A percentile compares a stretch with the other conserved stretches of the same genome.
Evolutionary conservation across 768 basidiomycete species (phyloP).

Genomic region (Lactarius deliciosus): DNA sequence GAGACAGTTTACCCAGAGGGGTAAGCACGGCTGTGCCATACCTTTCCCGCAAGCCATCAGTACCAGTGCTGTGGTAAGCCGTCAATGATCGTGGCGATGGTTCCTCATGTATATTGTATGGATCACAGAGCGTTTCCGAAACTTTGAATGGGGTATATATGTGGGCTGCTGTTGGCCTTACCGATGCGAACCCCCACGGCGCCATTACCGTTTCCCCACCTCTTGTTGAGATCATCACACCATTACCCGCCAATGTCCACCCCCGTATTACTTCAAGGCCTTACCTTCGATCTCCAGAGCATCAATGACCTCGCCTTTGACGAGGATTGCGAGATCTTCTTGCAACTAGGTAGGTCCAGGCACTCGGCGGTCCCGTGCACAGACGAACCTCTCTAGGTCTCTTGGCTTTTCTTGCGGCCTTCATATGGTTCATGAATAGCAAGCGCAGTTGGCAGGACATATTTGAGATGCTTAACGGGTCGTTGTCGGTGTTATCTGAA

Average conservation of each 20-base stretch:
- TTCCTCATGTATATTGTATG: conserved; percentile 5
- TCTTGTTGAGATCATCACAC: not conserved
- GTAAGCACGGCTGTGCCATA: conserved; percentile 6
- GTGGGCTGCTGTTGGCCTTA: conserved; percentile 5
- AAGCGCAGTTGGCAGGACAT: conserved; percentile 19
- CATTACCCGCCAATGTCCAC: not conserved
- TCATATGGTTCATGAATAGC: conserved; percentile 28
- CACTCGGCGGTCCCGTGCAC: not conserved
- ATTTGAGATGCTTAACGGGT: not conserved
- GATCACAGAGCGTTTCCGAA: not conserved
- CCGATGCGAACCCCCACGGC: not conserved
- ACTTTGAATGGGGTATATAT: conserved; percentile 16
- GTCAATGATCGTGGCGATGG: conserved; percentile 11
- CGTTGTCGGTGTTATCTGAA: conserved; percentile 13
- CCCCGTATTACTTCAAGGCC: not conserved
- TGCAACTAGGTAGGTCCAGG: conserved; percentile 18
- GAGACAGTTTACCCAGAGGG: conserved; percentile 16
- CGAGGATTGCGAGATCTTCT: conserved; percentile 16
- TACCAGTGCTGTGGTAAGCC: conserved; percentile 14
- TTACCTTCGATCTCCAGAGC: conserved; percentile 9
- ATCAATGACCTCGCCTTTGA: conserved; percentile 18
- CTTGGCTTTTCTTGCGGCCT: conserved; percentile 16
- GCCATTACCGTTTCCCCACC: not conserved
- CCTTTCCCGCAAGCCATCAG: not conserved
- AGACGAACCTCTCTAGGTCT: conserved; percentile 11